Evolutionary conservation across 1,139 yeast genomes (phyloP), one percentile per base, ranked within the genome.

Genomic region (Lodderomyces theae): DNA sequence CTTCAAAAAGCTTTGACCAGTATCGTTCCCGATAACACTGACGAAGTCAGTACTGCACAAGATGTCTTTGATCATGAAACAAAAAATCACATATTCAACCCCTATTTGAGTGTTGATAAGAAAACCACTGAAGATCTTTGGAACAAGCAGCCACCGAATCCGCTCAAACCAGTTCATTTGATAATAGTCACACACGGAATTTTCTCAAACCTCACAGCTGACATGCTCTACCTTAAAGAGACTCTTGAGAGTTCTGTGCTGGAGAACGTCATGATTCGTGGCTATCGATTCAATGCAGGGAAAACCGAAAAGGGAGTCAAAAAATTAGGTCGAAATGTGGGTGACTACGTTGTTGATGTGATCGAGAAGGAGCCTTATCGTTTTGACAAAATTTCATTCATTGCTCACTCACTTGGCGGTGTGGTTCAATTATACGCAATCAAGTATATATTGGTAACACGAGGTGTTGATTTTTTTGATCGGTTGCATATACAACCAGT

Each of bases 401-500:
- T 94, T 28, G 96, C 90, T 0, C 98, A 92, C 61, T 90, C 97
- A 0, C 63, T 92, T 13, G 98, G 98, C 16, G 98, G 98, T 0
- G 67, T 86, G 21, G 82, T 85, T 4, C 97, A 92, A 62, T 76
- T 92, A 0, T 92, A 87, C 68, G 96, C 97, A 1, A 75, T 92
- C 26, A 94, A 95, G 2, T 86, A 86, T 55, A 77, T 74, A 66
- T 41, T 80, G 69, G 42, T 75, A 72, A 58, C 88, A 6, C 42
- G 51, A 38, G 66, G 66, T 2, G 29, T 88, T 1, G 74, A 79
- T 57, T 80, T 80, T 45, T 88, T 92, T 50, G 55, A 70, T 13
- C 67, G 66, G 16, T 71, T 81, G 10, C 61, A 69, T 11, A 58
- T 64, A 2, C 37, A 44, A 45, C 96, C 97, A 0, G 71, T 77